A percentile compares a stretch with the other conserved stretches of the same genome.
These are phyloP conservation scores for Pulicaria dysenterica DNA, from an alignment of 129 eudicot species.

Conservation along the genomic window DNA sequence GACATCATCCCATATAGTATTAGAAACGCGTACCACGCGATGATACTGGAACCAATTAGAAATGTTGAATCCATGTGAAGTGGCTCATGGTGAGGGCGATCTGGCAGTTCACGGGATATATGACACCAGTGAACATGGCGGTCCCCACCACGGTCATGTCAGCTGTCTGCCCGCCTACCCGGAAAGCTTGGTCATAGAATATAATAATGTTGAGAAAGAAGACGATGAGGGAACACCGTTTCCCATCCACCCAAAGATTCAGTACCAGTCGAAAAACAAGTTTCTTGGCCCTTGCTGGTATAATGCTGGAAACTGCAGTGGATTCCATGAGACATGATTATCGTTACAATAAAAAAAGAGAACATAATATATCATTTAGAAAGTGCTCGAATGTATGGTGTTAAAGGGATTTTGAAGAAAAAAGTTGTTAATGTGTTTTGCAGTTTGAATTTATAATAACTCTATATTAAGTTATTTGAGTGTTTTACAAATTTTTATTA, in stretches of 20 bases:
- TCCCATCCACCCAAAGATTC: conserved; percentile 95
- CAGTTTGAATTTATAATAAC: no score
- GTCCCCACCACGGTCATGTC: conserved; percentile 95
- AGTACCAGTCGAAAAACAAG: conserved; percentile 86
- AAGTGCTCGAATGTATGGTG: no score
- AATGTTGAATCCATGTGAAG: conserved; percentile 96
- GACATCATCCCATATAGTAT: conserved; percentile 57
- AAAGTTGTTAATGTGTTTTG: background rate
- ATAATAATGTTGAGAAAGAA: conserved; percentile 85
- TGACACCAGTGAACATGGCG: conserved; percentile 81
- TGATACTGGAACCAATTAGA: conserved; percentile 70
- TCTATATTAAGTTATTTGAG: no score
- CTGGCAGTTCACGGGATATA: conserved; percentile 90
- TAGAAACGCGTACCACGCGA: conserved; percentile 74
- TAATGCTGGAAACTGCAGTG: conserved; percentile 88
- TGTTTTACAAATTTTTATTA: no score
- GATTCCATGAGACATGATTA: background rate
- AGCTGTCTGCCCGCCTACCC: conserved; percentile 73
- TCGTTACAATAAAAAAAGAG: background rate
- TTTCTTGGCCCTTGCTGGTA: conserved; percentile 97
- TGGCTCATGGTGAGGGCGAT: conserved; percentile 92
- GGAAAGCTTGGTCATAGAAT: conserved; percentile 86
- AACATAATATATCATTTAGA: no score
- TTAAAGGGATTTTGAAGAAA: no score
- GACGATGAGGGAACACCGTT: conserved; percentile 80